Conservation (phyloP, 768 basidiomycete genomes). For the Neoboletus subvelutipes region DNA sequence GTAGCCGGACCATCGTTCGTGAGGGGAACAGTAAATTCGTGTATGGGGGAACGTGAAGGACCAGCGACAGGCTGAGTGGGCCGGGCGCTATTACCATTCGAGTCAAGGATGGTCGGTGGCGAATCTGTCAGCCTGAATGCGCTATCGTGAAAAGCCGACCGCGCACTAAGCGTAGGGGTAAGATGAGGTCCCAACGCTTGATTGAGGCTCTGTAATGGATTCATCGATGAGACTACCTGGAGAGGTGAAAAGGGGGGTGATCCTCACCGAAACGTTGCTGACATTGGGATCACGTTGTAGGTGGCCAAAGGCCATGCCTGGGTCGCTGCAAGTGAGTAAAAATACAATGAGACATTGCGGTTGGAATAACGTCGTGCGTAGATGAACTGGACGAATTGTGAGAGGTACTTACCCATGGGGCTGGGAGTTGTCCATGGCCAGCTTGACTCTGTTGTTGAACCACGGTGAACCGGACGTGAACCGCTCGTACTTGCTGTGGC, state of each 20-base stretch:
- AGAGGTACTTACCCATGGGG: constrained; percentile 34
- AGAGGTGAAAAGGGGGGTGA: constrained; percentile 19
- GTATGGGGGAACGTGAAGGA: constrained; percentile 34
- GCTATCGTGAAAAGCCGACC: constrained; percentile 33
- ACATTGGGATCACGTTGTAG: constrained; percentile 57
- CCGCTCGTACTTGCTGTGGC: constrained; percentile 34
- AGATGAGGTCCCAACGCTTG: constrained; percentile 60
- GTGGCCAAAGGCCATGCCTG: constrained; percentile 61
- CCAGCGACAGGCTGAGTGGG: constrained; percentile 29
- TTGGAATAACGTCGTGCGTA: not conserved
- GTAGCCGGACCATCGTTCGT: constrained; percentile 23
- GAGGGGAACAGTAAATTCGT: constrained; percentile 33
- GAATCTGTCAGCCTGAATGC: constrained; percentile 32
- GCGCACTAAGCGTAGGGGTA: constrained; percentile 36
- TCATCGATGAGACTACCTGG: constrained; percentile 29
- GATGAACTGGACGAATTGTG: constrained; percentile 3
- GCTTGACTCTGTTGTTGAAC: constrained; percentile 28
- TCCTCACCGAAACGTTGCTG: constrained; percentile 57
- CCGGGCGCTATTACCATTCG: constrained; percentile 24
- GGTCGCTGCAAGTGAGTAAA: constrained; percentile 44
- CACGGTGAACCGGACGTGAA: constrained; percentile 38
- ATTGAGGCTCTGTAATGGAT: constrained; percentile 47
- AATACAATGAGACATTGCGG: constrained; percentile 15
- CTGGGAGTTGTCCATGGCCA: constrained; percentile 35
- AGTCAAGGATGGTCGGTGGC: constrained; percentile 32